A percentile compares a stretch with the other conserved stretches of the same genome.
Evolutionary conservation across 2,329 filamentous ascomycete genomes (phyloP).

Genomic region (Dothistroma septosporum): DNA sequence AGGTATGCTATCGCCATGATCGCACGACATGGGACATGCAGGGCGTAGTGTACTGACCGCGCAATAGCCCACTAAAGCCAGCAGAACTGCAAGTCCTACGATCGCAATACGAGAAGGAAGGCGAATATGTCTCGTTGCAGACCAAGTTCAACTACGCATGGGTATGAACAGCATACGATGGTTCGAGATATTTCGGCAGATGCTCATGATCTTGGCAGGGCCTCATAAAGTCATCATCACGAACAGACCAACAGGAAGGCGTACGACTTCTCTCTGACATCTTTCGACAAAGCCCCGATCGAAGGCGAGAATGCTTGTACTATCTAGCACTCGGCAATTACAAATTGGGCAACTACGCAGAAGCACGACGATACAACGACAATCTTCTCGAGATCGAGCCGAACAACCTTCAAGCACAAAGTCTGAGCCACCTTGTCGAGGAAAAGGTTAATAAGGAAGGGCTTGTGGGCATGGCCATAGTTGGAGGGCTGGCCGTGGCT

Average conservation of each 20-base stretch:
- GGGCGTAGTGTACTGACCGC: background rate
- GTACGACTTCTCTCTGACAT: constrained; percentile 50
- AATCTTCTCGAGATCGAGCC: constrained; percentile 86
- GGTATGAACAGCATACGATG: constrained; percentile 50
- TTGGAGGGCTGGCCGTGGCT: constrained; percentile 86
- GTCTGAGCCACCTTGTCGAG: constrained; percentile 82
- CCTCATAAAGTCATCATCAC: constrained; percentile 84
- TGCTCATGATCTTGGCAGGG: constrained; percentile 54
- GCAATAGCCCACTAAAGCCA: constrained; percentile 72
- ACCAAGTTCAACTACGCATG: constrained; percentile 99
- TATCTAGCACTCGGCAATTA: constrained; percentile 97
- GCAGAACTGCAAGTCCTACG: constrained; percentile 90
- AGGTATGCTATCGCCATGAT: constrained; percentile 54
- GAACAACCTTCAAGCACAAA: constrained; percentile 82
- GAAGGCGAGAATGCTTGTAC: constrained; percentile 94
- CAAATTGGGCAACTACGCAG: constrained; percentile 96
- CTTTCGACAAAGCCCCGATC: constrained; percentile 88
- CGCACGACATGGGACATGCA: background rate
- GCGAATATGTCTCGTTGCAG: constrained; percentile 92
- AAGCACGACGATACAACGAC: constrained; percentile 92
- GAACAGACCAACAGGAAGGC: constrained; percentile 54
- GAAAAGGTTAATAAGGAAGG: constrained; percentile 96
- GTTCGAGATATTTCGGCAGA: background rate
- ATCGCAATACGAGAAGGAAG: constrained; percentile 94
- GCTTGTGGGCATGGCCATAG: constrained; percentile 87